Percentiles rank a stretch among this genome's conserved stretches.
phyloP scores from a whole-genome alignment of 352 stramenopile genomes.

The Phytopythium chamaehyphon region DNA sequence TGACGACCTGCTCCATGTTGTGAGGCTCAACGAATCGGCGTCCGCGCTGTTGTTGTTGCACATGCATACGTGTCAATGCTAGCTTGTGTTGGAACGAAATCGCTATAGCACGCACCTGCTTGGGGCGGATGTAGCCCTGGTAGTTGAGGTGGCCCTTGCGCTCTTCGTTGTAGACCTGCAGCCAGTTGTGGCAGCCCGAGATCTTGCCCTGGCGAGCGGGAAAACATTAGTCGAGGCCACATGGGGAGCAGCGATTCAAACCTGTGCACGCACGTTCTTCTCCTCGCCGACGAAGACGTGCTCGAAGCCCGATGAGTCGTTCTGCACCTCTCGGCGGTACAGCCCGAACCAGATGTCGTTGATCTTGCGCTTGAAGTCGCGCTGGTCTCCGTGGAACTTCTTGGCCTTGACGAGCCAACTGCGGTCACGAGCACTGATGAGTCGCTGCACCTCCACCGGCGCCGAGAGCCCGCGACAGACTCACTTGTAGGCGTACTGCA shows the following conservation, averaged over 20 bases:
- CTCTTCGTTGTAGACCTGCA: slow-evolving; percentile 96
- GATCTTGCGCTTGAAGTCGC: slow-evolving; percentile 89
- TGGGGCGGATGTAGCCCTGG: slow-evolving; percentile 90
- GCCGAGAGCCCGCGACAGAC: slow-evolving; percentile 4
- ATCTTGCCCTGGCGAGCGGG: slow-evolving; percentile 63
- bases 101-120: slow-evolving; percentile 24
- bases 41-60: slow-evolving; percentile 35
- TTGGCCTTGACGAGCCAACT: slow-evolving; percentile 85
- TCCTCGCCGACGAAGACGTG: slow-evolving; percentile 97
- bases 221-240: background rate
- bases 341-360: slow-evolving; percentile 94
- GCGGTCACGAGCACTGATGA: background rate
- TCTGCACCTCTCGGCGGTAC: slow-evolving; percentile 84
- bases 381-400: slow-evolving; percentile 68
- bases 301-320: slow-evolving; percentile 95
- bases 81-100: background rate
- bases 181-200: slow-evolving; percentile 96
- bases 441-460: background rate
- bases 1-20: slow-evolving; percentile 92
- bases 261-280: slow-evolving; percentile 67
- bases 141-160: slow-evolving; percentile 92
- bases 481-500: slow-evolving; percentile 93
- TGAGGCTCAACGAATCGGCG: slow-evolving; percentile 60
- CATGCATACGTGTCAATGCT: too few relatives aligned
- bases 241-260: background rate